Evolutionary conservation across 2,329 filamentous ascomycete genomes (phyloP), one percentile per base, ranked within the genome.

Genomic region (Rhinocladiella mackenziei): DNA sequence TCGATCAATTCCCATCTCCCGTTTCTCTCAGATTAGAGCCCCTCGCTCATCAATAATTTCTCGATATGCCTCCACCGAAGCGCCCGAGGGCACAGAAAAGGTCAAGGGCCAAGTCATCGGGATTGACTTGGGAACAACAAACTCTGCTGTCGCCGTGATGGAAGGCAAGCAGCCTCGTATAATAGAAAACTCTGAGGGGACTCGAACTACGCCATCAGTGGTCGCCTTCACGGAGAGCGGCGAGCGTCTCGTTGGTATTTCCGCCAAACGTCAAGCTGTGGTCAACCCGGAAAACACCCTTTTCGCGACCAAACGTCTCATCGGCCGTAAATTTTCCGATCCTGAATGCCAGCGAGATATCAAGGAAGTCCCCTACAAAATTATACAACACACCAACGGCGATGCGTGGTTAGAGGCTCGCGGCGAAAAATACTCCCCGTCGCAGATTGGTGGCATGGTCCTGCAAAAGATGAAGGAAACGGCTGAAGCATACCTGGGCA

Each of bases 381-480:
- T 97, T 59, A 84, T 95, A 48, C 89, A 95, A 75, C 91, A 96
- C 81, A 81, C 74, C 74, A 96, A 96, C 68, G 91, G 91, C 60
- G 91, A 96, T 65, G 91, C 91, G 53, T 96, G 91, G 91, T 85
- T 97, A 54, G 81, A 89, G 70, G 86, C 89, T 60, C 88, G 89
- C 59, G 89, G 83, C 65, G 82, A 96, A 72, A 94, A 89, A 71
- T 96, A 96, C 78, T 96, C 89, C 56, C 91, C 91, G 45, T 95
- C 89, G n/a, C 91, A 97, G 72, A 87, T 97, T 55, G 91, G 91
- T 79, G 91, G 89, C 64, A 95, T 96, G 70, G 78, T 96, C 57
- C 80, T 97, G 61, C 84, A 89, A 70, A 96, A 97, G 81, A 96
- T 96, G 91, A 96, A 94, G 82, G 91, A 96, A 78, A 97, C 91